phyloP scores from a whole-genome alignment of 495 filamentous ascomycete species.

The Penicillium pancosmium region DNA sequence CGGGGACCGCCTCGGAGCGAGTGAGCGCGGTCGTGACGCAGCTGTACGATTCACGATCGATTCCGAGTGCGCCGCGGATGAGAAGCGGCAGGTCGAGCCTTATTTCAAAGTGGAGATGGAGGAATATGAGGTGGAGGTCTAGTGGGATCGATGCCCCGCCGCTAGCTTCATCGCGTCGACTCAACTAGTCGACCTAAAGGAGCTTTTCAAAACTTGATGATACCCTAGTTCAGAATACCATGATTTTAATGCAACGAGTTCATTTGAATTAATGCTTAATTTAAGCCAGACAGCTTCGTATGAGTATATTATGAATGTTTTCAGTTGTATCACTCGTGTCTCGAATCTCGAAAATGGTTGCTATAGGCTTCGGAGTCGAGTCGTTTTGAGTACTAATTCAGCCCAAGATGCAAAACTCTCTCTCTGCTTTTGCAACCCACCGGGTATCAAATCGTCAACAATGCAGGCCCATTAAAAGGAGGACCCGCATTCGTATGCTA shows the following conservation, averaged over 20 bases:
- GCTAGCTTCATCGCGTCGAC: no score
- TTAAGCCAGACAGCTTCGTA: neutral
- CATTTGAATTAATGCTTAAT: neutral
- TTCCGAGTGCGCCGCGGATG: conserved; percentile 69
- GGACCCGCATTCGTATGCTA: neutral
- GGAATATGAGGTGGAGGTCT: conserved; percentile 53
- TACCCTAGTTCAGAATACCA: neutral
- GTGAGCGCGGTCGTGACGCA: conserved; percentile 64
- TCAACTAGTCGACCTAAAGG: no score
- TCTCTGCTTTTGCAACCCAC: neutral
- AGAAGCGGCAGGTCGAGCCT: conserved; percentile 66
- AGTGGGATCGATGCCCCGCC: no score
- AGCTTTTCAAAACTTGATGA: neutral
- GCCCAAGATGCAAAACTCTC: neutral
- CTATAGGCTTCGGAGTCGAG: neutral
- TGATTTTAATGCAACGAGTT: neutral
- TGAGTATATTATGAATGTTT: neutral
- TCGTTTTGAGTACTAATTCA: neutral
- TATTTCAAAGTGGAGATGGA: conserved; percentile 79
- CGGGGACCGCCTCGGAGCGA: conserved; percentile 48
- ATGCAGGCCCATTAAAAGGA: neutral
- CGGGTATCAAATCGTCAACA: conserved; percentile 5
- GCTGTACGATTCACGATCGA: conserved; percentile 93
- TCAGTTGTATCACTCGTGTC: neutral
- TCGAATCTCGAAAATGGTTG: neutral